Evolutionary conservation across 352 stramenopile genomes (phyloP), one percentile per base, ranked within the genome.

Genomic region (Globisporangium rhizosaccharum): DNA sequence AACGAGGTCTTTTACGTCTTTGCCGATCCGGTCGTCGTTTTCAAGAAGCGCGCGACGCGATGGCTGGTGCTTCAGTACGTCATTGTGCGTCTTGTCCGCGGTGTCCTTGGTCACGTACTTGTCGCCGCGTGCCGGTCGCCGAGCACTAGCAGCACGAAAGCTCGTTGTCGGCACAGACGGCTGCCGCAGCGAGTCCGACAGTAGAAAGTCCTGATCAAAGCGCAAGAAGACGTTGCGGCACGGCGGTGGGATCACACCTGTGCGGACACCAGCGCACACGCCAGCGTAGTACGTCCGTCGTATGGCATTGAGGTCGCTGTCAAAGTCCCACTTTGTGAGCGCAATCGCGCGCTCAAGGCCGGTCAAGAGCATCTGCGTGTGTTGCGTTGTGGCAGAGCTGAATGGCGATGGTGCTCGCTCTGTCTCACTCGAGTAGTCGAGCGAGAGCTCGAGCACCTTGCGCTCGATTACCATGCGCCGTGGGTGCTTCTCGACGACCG

Each of bases 251-350:
- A 76, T 68, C 45, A 85, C 66, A 9, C 72, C 71, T 2, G 65
- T 82, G 25, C 72, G 65, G 11, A 80, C 72, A 2, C 72, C 68
- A 0, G 61, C 68, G 28, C 71, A 65, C 1, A 85, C 68, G 18
- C 55, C 59, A 1, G 66, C 56, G 37, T 73, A 80, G 54, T 82
- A 85, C 4, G 75, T 75, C 4, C 65, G 53, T 8, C 64, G 56
- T 30, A 85, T 33, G 0, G 44, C 28, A 48, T 82, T 73, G 3
- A 82, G 30, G 15, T 76, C 65, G 50, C 72, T 82, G 30, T 68
- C 59, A 37, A 75, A 85, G 39, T 76, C 70, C 57, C 76, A 82
- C 12, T 65, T 70, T 2, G 75, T 82, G 26, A 85, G 47, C 6
- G 45, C 49, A 33, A 85, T 65, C 17, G 68, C 80, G 25, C 65